Conservation (phyloP, 1,284 basidiomycete species). For the Nidula niveotomentosa region DNA sequence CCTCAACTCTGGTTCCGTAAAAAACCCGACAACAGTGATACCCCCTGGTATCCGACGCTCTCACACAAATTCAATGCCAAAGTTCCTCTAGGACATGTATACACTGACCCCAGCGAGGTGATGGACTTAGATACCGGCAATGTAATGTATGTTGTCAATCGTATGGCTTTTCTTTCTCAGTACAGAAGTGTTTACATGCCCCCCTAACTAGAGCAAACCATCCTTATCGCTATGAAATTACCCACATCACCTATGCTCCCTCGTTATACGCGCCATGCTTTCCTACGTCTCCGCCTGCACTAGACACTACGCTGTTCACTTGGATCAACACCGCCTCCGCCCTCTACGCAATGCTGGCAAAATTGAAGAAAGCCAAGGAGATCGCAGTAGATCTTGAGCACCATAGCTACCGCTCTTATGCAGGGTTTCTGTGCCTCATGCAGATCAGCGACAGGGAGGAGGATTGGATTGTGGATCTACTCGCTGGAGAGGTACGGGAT, state of each 20-base stretch:
- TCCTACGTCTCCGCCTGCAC: slow-evolving; percentile 51
- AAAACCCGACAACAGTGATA: slow-evolving; percentile 55
- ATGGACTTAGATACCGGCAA: slow-evolving; percentile 15
- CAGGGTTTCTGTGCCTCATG: slow-evolving; percentile 92
- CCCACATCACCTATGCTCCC: slow-evolving; percentile 68
- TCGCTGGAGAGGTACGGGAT: slow-evolving; percentile 63
- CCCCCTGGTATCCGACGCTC: slow-evolving; percentile 60
- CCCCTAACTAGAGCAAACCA: slow-evolving; percentile 33
- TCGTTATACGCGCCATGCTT: slow-evolving; percentile 58
- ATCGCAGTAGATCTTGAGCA: slow-evolving; percentile 96
- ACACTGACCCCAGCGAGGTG: slow-evolving; percentile 29
- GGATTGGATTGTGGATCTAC: slow-evolving; percentile 88
- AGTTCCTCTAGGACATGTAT: slow-evolving; percentile 70
- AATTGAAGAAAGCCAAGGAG: slow-evolving; percentile 67
- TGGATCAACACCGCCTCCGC: slow-evolving; percentile 67
- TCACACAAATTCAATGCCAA: slow-evolving; percentile 79
- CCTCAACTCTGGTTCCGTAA: slow-evolving; percentile 76
- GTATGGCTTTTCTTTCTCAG: slow-evolving; percentile 17
- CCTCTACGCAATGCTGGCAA: slow-evolving; percentile 67
- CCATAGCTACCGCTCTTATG: slow-evolving; percentile 84
- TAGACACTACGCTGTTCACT: slow-evolving; percentile 71
- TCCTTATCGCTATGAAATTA: slow-evolving; percentile 84
- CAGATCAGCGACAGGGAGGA: slow-evolving; percentile 85
- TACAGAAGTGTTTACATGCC: slow-evolving; percentile 9
- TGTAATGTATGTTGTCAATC: neutral